Conservation (phyloP, 2,329 filamentous ascomycete species). For the Ceratocystis destructans region DNA sequence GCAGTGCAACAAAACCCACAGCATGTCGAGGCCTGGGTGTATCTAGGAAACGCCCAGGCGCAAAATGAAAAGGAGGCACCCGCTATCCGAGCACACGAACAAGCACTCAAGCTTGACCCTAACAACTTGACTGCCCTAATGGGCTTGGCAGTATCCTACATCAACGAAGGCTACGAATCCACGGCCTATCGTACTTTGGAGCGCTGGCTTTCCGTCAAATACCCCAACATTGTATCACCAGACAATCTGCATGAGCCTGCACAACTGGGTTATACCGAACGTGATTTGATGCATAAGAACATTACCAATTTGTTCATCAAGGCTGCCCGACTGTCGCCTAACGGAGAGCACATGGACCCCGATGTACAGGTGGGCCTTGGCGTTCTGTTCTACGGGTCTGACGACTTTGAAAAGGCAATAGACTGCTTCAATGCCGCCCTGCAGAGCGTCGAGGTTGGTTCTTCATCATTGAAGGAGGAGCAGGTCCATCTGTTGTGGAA, state of each 20-base stretch:
- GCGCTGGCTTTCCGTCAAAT: slow-evolving; percentile 92
- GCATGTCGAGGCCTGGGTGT: slow-evolving; percentile 87
- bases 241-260: slow-evolving; percentile 57
- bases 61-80: slow-evolving; percentile 98
- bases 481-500: slow-evolving; percentile 96
- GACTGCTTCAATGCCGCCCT: slow-evolving; percentile 94
- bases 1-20: slow-evolving; percentile 79
- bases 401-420: slow-evolving; percentile 96
- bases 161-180: slow-evolving; percentile 96
- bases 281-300: slow-evolving; percentile 74
- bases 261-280: slow-evolving; percentile 91
- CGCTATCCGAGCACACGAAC: slow-evolving; percentile 84
- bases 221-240: slow-evolving; percentile 65
- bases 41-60: slow-evolving; percentile 80
- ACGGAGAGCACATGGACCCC: slow-evolving; percentile 91
- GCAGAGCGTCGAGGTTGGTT: slow-evolving; percentile 69
- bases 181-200: slow-evolving; percentile 93
- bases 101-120: slow-evolving; percentile 76
- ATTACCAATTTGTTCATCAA: slow-evolving; percentile 84
- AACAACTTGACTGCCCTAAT: slow-evolving; percentile 81
- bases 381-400: slow-evolving; percentile 92
- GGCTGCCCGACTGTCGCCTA: slow-evolving; percentile 81
- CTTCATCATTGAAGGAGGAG: slow-evolving; percentile 59
- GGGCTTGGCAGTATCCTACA: slow-evolving; percentile 92
- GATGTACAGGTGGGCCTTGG: slow-evolving; percentile 96